Base-by-base conservation (phyloP, 2,329 filamentous ascomycete genomes). In the Periglandula ipomoeae region DNA sequence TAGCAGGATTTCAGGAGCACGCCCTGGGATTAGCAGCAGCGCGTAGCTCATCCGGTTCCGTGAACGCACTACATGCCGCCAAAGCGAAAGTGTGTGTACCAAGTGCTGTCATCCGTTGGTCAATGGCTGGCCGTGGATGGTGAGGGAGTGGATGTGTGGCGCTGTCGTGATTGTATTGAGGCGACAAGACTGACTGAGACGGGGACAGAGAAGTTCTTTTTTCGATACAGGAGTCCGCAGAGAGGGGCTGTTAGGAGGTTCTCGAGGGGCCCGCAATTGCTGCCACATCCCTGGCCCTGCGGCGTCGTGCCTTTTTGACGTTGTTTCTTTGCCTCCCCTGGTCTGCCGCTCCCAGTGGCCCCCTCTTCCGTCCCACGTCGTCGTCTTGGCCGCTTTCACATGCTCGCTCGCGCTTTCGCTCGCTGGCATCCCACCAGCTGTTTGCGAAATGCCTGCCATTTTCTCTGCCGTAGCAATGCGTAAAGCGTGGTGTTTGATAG, bases 341-440 rank as follows among this genome's bases (percentile, higher is more conserved):
- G n/a, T n/a, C n/a, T n/a, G n/a, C n/a, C n/a, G n/a, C n/a, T n/a
- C 35, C 8, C 15, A 37, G 34, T 15, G 13, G 34, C 34, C 37
- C 35, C 24, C 35, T 32, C 23, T 19, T 30, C 37, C 37, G 19
- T 34, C 35, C 19, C 39, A 20, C 22, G 5, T 20, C 30, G 20
- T 42, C 13, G 9, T 40, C 20, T 44, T 19, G 43, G 26, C 23
- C 44, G 39, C 48, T 50, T 50, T 50, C 48, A 50, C 48, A 50
- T 50, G 48, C 32, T 50, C 42, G 47, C 26, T 37, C 34, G 34
- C 34, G 5, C 30, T 22, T 5, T 40, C 32, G 24, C 26, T 19
- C n/a, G 34, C 44, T n/a, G 24, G 8, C 47, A 9, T 27, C n/a
- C 23, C 38, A 26, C 11, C 39, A 43, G 37, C 9, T 26, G 24